These are phyloP conservation scores for Thelonectria blattea DNA, from an alignment of 2,329 filamentous ascomycete genomes.

Conservation along the genomic window DNA sequence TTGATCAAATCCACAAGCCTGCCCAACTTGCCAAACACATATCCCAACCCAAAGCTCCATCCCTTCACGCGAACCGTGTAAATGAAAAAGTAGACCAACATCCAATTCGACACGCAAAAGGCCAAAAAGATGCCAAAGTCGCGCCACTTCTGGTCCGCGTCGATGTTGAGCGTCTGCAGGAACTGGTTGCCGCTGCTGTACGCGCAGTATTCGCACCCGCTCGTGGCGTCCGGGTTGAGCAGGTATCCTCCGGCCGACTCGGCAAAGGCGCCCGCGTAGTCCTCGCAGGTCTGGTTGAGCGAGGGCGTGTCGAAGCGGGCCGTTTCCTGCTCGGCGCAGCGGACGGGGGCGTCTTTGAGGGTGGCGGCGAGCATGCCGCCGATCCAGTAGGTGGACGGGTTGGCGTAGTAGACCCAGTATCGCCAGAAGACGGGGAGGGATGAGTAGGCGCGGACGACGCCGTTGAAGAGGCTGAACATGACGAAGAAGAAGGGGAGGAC, in stretches of 20 bases:
- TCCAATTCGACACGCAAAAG: constrained; percentile 74
- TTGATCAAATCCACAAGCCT: constrained; percentile 29
- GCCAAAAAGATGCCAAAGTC: constrained; percentile 74
- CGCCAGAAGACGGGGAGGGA: constrained; percentile 70
- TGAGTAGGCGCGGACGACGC: constrained; percentile 72
- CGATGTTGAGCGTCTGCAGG: constrained; percentile 60
- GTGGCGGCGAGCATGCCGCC: constrained; percentile 31
- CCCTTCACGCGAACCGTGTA: constrained; percentile 73
- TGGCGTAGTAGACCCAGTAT: constrained; percentile 34
- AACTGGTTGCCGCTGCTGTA: constrained; percentile 66
- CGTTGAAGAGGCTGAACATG: constrained; percentile 78
- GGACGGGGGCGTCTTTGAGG: constrained; percentile 39
- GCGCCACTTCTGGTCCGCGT: constrained; percentile 67
- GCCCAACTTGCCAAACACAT: constrained; percentile 26
- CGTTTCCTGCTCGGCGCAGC: constrained; percentile 48
- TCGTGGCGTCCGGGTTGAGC: constrained; percentile 62
- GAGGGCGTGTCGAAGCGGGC: constrained; percentile 64
- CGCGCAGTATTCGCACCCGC: constrained; percentile 72
- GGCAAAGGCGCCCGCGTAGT: constrained; percentile 67
- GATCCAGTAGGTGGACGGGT: constrained; percentile 33
- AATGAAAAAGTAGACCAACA: constrained; percentile 77
- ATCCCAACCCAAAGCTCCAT: constrained; percentile 73
- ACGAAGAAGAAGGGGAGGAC: constrained; percentile 82
- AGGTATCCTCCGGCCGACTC: constrained; percentile 63
- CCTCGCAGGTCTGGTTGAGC: constrained; percentile 63